A percentile compares a stretch with the other conserved stretches of the same genome.
Evolutionary conservation across 2,329 filamentous ascomycete genomes (phyloP).

Genomic region (Bimuria novae-zelandiae): DNA sequence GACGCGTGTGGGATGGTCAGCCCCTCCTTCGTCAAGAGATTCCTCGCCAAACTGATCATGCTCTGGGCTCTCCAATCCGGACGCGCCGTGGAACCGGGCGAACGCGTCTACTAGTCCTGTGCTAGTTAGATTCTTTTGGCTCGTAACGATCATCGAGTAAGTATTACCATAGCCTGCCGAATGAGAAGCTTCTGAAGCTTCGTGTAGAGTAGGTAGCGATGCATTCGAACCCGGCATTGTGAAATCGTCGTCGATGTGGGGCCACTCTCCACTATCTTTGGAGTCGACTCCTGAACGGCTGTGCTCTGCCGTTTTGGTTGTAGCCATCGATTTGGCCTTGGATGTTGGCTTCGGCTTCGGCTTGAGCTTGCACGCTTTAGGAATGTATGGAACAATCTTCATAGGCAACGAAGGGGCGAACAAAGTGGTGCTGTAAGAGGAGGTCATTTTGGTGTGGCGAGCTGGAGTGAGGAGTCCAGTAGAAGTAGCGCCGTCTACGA

Average conservation of each 20-base stretch:
- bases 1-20: neutral
- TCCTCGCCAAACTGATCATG: constrained; percentile 13
- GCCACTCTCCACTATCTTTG: no score
- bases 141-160: constrained; percentile 13
- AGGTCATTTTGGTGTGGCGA: constrained; percentile 12
- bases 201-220: constrained; percentile 8
- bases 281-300: no score
- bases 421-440: neutral
- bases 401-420: constrained; percentile 6
- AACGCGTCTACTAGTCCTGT: neutral
- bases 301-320: no score
- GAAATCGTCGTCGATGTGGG: no score
- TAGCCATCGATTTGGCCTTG: no score
- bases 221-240: constrained; percentile 12
- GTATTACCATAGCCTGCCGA: constrained; percentile 15
- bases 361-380: constrained; percentile 11
- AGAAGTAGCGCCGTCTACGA: no score
- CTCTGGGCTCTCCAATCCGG: no score
- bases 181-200: constrained; percentile 12
- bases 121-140: constrained; percentile 17
- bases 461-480: neutral
- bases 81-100: no score
- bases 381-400: constrained; percentile 13
- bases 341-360: constrained; percentile 9
- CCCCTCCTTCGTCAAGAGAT: neutral